Base-by-base conservation (phyloP, 2,329 filamentous ascomycete genomes). In the Elsinoe arachidis region DNA sequence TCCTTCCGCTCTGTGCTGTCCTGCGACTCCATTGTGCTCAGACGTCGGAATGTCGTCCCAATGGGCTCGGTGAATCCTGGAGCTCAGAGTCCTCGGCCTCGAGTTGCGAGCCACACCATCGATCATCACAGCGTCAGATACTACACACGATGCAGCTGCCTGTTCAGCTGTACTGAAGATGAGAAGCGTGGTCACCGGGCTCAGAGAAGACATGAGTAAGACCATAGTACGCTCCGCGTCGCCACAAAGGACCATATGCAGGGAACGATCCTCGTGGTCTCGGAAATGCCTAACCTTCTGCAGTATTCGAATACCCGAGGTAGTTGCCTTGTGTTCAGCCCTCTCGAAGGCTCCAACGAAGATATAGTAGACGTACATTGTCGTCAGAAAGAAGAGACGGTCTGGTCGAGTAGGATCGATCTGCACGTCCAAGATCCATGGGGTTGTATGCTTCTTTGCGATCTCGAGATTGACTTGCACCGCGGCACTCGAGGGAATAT, bases 301-400 rank as follows among this genome's bases (percentile, higher is more conserved):
- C 23, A 76, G 62, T 43, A 75, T 66, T 12, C 64, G 63, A 11
- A 75, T 63, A 60, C 69, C 65, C n/a, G 68, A 60, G 23, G 63
- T 61, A 15, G 33, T 17, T 14, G 35, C 21, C 46, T 30, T 34
- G 10, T 38, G 12, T 26, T 39, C 39, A 2, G n/a, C 11, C 11
- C 19, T 2, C 60, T 39, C 38, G 66, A 26, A 60, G 57, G 49
- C 62, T 63, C 17, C 57, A 46, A 21, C 76, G 71, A n/a, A 82
- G 62, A 71, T 80, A 74, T 34, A 78, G 70, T 0, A 86, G 57
- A 26, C 72, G 72, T 39, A 55, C 0, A 72, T 73, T 11, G 75
- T 77, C 1, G 83, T 88, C 44, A 88, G 70, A 9, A 87, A 70
- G 58, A 84, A 80, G 1, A 83, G 63, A n/a, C 80, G 76, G 23